Conservation (phyloP, 495 filamentous ascomycete genomes). For the Talaromyces thailandensis region DNA sequence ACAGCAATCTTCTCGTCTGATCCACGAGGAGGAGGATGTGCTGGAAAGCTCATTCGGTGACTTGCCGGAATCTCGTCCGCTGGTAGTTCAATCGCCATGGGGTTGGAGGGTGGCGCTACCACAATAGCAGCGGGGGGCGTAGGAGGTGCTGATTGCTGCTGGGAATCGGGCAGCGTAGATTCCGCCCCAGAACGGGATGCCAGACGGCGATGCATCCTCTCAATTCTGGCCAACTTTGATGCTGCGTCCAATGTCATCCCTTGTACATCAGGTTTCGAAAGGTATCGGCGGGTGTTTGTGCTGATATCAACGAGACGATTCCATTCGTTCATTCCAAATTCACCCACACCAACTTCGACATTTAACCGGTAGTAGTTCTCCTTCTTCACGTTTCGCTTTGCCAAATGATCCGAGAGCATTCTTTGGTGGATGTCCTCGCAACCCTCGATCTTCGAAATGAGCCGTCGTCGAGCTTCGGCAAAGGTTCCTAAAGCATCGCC, state of each 20-base stretch:
- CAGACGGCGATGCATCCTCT: conserved; percentile 51
- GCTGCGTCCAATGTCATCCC: conserved; percentile 66
- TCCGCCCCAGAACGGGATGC: conserved; percentile 31
- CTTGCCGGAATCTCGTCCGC: conserved; percentile 43
- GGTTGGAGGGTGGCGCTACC: conserved; percentile 32
- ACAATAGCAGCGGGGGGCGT: conserved; percentile 14
- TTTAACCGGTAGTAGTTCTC: conserved; percentile 98
- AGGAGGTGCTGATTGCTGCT: conserved; percentile 14
- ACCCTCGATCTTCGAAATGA: conserved; percentile 87
- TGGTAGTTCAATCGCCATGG: conserved; percentile 54
- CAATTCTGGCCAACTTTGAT: conserved; percentile 75
- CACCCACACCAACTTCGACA: conserved; percentile 92
- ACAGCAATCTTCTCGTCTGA: conserved; percentile 54
- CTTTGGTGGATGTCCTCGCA: conserved; percentile 85
- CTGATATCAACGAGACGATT: conserved; percentile 85
- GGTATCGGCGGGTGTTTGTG: conserved; percentile 79
- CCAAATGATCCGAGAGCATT: conserved; percentile 69
- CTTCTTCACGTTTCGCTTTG: conserved; percentile 66
- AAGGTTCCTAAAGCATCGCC: conserved; percentile 65
- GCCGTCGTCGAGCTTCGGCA: conserved; percentile 73
- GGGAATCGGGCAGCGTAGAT: conserved; percentile 4
- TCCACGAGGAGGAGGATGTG: conserved; percentile 24
- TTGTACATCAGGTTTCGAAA: conserved; percentile 64
- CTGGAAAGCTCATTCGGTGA: conserved; percentile 10
- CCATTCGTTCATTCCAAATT: conserved; percentile 99